Conservation (phyloP, 2,329 filamentous ascomycete species). For the Paecilomyces sp. region DNA sequence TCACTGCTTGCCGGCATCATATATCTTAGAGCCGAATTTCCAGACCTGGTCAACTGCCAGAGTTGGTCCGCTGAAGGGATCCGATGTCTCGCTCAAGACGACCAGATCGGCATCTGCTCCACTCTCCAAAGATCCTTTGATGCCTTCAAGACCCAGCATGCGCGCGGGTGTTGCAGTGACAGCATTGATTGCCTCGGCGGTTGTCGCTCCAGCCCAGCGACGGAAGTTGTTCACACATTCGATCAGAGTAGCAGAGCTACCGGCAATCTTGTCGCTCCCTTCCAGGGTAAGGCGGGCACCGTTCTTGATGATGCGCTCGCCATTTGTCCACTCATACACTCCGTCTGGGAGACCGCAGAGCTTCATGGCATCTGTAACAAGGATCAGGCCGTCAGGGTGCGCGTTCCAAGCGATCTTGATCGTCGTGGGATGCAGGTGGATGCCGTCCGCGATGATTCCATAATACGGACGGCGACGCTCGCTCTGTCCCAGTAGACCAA, state of each 20-base stretch:
- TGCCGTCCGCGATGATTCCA: conserved; percentile 83
- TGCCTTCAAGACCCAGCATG: conserved; percentile 29
- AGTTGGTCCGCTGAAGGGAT: conserved; percentile 21
- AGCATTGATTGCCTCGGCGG: conserved; percentile 32
- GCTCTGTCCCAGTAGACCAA: conserved; percentile 69
- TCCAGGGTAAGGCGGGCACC: conserved; percentile 68
- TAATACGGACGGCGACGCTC: conserved; percentile 61
- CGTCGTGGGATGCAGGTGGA: conserved; percentile 80
- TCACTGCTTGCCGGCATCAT: conserved; percentile 25
- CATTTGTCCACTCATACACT: conserved; percentile 78
- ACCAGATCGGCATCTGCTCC: conserved; percentile 37
- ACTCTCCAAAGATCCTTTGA: conserved; percentile 32
- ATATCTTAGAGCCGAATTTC: conserved; percentile 35
- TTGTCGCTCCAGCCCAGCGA: conserved; percentile 32
- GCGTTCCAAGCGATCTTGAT: conserved; percentile 85
- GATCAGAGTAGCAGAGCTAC: conserved; percentile 46
- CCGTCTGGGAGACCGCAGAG: conserved; percentile 79
- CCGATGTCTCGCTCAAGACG: conserved; percentile 27
- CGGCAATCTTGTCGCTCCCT: conserved; percentile 71
- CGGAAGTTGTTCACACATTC: conserved; percentile 40
- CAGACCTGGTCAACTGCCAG: conserved; percentile 36
- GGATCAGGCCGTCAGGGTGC: conserved; percentile 74
- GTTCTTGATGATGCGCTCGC: conserved; percentile 50
- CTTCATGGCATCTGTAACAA: conserved; percentile 91
- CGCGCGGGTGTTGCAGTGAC: conserved; percentile 33